Base-by-base conservation (phyloP, 345 rosid genomes). In the Gossypium stocksii region DNA sequence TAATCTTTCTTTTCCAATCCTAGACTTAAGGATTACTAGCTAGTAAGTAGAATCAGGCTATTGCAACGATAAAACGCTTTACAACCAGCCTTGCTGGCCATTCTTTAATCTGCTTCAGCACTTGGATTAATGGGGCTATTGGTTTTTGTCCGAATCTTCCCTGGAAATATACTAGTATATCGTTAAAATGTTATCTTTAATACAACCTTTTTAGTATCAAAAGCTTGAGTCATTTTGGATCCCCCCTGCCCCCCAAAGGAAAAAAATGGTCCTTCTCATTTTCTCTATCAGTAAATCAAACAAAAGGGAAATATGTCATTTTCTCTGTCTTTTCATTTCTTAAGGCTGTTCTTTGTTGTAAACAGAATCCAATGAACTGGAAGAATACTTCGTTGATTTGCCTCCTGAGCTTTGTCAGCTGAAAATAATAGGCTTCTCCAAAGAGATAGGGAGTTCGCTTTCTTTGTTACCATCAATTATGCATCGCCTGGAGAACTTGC, bases 401-500 rank as follows among this genome's bases (percentile, higher is more conserved):
- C 91, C 93, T 71, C 91, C 97, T 0, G 98, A 94, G 89, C 92
- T 92, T 78, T 90, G 86, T 81, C 86, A 87, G 77, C 79, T 94
- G 83, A 94, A 94, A 89, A 90, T 94, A 79, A 66, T 84, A 61
- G 93, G 94, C 75, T 89, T 94, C 77, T 89, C 97, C 8, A 94
- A 94, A 82, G 97, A 92, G 70, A 84, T 92, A 66, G 98, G 97
- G 77, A 94, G 98, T 76, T 89, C 98, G 9, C 67, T 90, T 70
- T 88, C 97, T 79, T 85, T 94, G 83, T 81, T 94, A 68, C 97
- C 98, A 72, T 94, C 98, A 78, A 52, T 94, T 74, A 94, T 94
- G 95, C 97, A 90, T 73, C 97, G 93, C 62, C 72, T 94, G 73
- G 94, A 92, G 80, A 92, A 89, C 90, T 85, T 92, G 77, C 97